Evolutionary conservation across 371 early-diverging fungal species (phyloP).

Genomic region (Racocetra persica): DNA sequence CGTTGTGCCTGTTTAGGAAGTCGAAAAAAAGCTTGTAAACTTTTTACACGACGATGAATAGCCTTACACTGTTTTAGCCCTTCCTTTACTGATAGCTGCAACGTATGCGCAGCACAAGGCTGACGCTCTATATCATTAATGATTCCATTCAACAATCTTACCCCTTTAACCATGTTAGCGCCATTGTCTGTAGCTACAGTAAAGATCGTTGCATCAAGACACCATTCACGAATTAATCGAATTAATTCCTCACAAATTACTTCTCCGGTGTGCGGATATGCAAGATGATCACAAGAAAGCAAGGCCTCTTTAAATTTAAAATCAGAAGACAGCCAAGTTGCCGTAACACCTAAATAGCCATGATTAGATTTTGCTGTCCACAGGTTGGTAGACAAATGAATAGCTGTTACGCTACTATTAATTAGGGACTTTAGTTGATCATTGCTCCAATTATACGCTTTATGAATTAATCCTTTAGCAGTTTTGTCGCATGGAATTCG

Average conservation of each 20-base stretch:
- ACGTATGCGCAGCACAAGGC: neutral
- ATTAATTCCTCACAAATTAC: neutral
- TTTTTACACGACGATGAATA: neutral
- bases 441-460: neutral
- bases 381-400: neutral
- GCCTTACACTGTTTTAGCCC: slow-evolving; percentile 14
- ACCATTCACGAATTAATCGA: neutral
- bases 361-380: slow-evolving; percentile 6
- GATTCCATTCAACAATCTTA: neutral
- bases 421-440: neutral
- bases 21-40: neutral
- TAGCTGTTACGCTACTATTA: neutral
- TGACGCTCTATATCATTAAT: neutral
- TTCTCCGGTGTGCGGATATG: slow-evolving; percentile 4
- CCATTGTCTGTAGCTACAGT: neutral
- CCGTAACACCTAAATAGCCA: slow-evolving; percentile 1
- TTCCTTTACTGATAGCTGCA: slow-evolving; percentile 15
- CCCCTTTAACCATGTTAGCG: neutral
- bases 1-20: neutral
- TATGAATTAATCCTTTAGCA: neutral
- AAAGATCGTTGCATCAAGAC: neutral
- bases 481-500: slow-evolving; percentile 27
- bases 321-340: neutral
- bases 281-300: neutral
- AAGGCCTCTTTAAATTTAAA: neutral